Percentiles rank a stretch among this genome's conserved stretches.
Evolutionary conservation across 208 protist species (phyloP).

Genomic region (Phytomonas francai): DNA sequence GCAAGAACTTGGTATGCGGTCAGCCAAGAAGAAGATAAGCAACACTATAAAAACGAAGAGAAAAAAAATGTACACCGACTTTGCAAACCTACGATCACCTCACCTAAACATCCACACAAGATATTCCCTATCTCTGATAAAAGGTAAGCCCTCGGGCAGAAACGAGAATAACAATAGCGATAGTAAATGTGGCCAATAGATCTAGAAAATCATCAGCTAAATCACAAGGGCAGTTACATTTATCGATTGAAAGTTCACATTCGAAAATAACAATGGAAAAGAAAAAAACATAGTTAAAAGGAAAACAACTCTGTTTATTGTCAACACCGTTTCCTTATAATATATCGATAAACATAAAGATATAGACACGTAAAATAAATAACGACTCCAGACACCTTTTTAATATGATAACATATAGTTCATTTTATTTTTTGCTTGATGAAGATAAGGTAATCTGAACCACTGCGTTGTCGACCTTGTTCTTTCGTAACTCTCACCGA

Average conservation of each 20-base stretch:
- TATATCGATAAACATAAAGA: too few species aligned
- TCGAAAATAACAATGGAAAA: neutral
- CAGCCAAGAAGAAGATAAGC: neutral
- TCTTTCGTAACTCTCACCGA: neutral
- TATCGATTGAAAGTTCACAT: neutral
- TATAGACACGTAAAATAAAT: neutral
- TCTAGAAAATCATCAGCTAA: neutral
- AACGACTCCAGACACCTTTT: neutral
- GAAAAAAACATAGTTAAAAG: neutral
- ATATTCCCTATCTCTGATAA: neutral
- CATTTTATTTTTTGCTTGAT: neutral
- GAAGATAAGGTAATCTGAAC: neutral
- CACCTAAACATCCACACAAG: neutral
- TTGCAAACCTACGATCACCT: neutral
- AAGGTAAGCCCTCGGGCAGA: neutral
- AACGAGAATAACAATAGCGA: neutral
- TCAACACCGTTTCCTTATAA: neutral
- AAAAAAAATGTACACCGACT: conserved; percentile 8
- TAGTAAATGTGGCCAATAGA: neutral
- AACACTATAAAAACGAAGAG: conserved; percentile 3
- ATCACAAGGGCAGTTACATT: neutral
- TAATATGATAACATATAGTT: neutral
- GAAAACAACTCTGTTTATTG: neutral
- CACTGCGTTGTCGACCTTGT: neutral
- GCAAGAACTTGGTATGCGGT: neutral